These are phyloP conservation scores for Wickerhamomyces silvicola DNA, from an alignment of 805 yeast genomes.

Conservation along the genomic window DNA sequence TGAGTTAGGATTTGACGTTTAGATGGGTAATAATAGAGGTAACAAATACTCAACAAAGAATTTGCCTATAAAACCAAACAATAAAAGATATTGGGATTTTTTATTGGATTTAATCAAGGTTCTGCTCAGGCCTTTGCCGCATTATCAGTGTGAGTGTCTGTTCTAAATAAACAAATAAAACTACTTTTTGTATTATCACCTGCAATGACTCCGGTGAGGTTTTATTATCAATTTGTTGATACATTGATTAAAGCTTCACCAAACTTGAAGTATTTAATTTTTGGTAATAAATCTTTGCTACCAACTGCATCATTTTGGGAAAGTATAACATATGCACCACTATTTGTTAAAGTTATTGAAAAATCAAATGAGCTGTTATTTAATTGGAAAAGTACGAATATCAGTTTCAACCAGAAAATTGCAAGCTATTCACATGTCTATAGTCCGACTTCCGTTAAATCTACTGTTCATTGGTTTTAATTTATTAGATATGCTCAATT, in stretches of 20 bases:
- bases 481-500: constrained; percentile 70
- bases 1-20: constrained; percentile 86
- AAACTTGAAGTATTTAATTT: constrained; percentile 58
- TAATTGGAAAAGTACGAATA: constrained; percentile 74
- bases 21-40: constrained; percentile 91
- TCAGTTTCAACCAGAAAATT: constrained; percentile 64
- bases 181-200: constrained; percentile 82
- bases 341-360: constrained; percentile 70
- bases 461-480: constrained; percentile 95
- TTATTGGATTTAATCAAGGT: constrained; percentile 90
- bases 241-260: constrained; percentile 75
- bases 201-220: constrained; percentile 87
- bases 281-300: constrained; percentile 68
- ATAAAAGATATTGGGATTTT: constrained; percentile 73
- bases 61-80: constrained; percentile 33
- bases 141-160: constrained; percentile 60
- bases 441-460: constrained; percentile 86
- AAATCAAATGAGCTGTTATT: constrained; percentile 59
- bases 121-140: constrained; percentile 92
- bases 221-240: constrained; percentile 71
- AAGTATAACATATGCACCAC: constrained; percentile 66
- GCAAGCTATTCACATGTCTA: constrained; percentile 83
- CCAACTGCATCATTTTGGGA: constrained; percentile 78
- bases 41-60: constrained; percentile 90
- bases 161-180: constrained; percentile 48